Evolutionary conservation across 1,284 basidiomycete genomes (phyloP), one percentile per base, ranked within the genome.

Genomic region (Pascua sp.): DNA sequence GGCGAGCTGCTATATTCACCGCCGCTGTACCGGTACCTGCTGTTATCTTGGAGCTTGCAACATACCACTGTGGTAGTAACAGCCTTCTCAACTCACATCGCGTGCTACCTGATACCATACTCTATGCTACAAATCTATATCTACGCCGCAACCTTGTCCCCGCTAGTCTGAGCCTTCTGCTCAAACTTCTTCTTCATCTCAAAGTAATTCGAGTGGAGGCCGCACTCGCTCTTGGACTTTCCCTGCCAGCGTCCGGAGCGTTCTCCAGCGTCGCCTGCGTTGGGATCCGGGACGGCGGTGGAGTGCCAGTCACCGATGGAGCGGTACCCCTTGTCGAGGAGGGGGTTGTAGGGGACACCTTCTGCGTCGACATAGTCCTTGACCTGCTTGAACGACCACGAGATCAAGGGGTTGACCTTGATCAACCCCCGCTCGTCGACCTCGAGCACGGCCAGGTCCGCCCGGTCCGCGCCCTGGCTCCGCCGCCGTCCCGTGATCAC

Each of bases 271-370:
- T 93, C 87, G 15, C 60, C 61, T 12, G 70, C 72, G 46, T 86
- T 86, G 7, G 75, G 73, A 54, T 75, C 73, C 4, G 80, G 79
- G 72, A 86, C 86, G 24, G 77, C 79, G 0, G 95, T 98, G 62
- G 91, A 94, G 78, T 98, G 96, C 89, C 92, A 95, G 78, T 98
- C 95, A 10, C 95, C 95, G 61, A 98, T 86, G 67, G 89, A 92
- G 68, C 87, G 88, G 81, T 98, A 98, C 1, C 95, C 95, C 71
- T 92, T 84, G 65, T 87, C 86, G 43, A 98, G 83, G 4, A 98
- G 82, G 62, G 85, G 86, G 80, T 98, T 98, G 67, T 87, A 86
- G 2, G 94, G 94, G 1, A 98, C 93, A 38, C 85, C 80, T 77
- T 98, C 86, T 62, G 84, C 81, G 55, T 86, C 85, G 58, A 95